A percentile compares a stretch with the other conserved stretches of the same genome.
phyloP scores from a whole-genome alignment of 1,139 yeast genomes.

The Yamadazyma diddensiae region DNA sequence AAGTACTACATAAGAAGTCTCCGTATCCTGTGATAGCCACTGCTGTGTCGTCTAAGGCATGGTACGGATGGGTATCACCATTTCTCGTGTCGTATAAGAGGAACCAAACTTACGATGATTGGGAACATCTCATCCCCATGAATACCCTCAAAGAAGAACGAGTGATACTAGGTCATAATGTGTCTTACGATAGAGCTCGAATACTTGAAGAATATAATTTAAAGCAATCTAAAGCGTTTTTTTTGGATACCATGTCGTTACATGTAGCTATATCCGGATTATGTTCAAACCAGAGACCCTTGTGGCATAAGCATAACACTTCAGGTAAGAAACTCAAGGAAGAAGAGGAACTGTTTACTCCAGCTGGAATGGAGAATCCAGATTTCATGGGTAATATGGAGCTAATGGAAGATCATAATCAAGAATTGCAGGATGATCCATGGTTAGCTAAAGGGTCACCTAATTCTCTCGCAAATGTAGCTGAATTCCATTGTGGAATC shows the following conservation, averaged over 20 bases:
- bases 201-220: constrained; percentile 80
- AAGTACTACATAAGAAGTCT: constrained; percentile 73
- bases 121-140: constrained; percentile 74
- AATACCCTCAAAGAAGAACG: constrained; percentile 48
- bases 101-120: constrained; percentile 27
- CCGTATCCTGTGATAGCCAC: constrained; percentile 79
- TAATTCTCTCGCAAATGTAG: constrained; percentile 81
- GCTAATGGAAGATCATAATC: constrained; percentile 20
- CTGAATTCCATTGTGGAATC: constrained; percentile 72
- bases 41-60: constrained; percentile 73
- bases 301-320: constrained; percentile 67
- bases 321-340: constrained; percentile 7
- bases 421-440: constrained; percentile 53
- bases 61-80: constrained; percentile 98
- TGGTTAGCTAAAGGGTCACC: constrained; percentile 79
- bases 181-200: constrained; percentile 87
- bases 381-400: constrained; percentile 4
- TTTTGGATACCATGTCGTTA: constrained; percentile 86
- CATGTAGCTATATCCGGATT: constrained; percentile 92
- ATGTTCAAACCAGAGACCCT: constrained; percentile 86
- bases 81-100: constrained; percentile 44
- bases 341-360: background rate
- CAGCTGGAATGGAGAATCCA: constrained; percentile 1
- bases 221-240: constrained; percentile 67
- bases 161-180: constrained; percentile 83